A percentile compares a stretch with the other conserved stretches of the same genome.
phyloP scores from a whole-genome alignment of 495 filamentous ascomycete species.

The Annulohypoxylon bovei region DNA sequence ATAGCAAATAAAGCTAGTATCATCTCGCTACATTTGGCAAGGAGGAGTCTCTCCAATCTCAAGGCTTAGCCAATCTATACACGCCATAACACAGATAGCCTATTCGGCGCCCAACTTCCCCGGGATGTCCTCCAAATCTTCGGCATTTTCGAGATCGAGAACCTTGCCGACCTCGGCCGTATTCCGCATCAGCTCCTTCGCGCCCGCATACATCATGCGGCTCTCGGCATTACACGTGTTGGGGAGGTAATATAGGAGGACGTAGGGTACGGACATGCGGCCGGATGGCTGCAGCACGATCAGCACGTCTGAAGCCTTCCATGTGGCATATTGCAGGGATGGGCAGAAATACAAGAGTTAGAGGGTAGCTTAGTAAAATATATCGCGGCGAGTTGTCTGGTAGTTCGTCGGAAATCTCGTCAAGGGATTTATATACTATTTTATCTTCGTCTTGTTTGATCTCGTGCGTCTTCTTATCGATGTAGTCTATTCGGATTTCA shows the following conservation, averaged over 20 bases:
- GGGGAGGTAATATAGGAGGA: conserved; percentile 92
- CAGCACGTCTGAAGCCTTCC: background rate
- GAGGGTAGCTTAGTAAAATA: conserved; percentile 86
- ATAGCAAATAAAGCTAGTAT: conserved; percentile 20
- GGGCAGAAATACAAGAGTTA: conserved; percentile 72
- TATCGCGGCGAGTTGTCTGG: conserved; percentile 93
- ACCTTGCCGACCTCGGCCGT: conserved; percentile 85
- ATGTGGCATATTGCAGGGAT: background rate
- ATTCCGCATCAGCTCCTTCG: conserved; percentile 93
- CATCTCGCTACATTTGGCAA: conserved; percentile 20
- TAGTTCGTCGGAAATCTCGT: conserved; percentile 84
- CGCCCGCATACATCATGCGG: conserved; percentile 94
- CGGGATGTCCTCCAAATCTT: conserved; percentile 81
- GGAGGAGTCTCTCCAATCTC: background rate
- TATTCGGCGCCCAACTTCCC: conserved; percentile 66
- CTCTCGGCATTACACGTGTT: conserved; percentile 83
- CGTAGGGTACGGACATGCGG: conserved; percentile 73
- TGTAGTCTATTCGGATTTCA: conserved; percentile 66
- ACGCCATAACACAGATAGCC: background rate
- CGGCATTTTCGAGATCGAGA: conserved; percentile 78
- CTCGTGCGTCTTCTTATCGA: conserved; percentile 87
- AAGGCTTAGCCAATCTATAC: background rate
- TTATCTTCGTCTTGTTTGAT: conserved; percentile 79
- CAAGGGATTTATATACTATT: conserved; percentile 79
- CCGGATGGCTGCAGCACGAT: conserved; percentile 53